phyloP scores from a whole-genome alignment of 345 rosid genomes.

The Brassica napus region DNA sequence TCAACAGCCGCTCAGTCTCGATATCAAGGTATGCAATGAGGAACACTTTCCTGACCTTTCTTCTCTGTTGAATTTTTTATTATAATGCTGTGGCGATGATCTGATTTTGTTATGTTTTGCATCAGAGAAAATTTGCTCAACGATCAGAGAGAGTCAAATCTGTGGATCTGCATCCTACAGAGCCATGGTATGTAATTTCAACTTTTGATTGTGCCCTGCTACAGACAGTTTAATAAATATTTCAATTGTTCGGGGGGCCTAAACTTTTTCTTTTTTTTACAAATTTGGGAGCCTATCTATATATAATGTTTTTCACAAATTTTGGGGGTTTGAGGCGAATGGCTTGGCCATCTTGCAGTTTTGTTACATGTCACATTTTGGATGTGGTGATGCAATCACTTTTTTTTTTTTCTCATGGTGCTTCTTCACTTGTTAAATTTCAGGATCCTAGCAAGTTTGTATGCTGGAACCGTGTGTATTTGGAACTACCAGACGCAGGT shows the following conservation, averaged over 20 bases:
- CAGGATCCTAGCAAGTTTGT: conserved; percentile 72
- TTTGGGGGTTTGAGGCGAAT: too few relatives aligned
- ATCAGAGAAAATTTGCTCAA: conserved; percentile 59
- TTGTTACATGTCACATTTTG: background rate
- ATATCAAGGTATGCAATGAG: conserved; percentile 28
- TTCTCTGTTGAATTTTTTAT: background rate
- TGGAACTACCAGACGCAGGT: conserved; percentile 94
- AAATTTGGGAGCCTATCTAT: too few relatives aligned
- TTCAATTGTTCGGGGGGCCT: too few relatives aligned
- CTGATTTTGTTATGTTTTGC: conserved; percentile 19
- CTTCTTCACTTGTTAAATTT: background rate
- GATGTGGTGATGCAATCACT: background rate
- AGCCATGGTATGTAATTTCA: conserved; percentile 59
- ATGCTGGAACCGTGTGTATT: conserved; percentile 66
- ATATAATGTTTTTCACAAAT: too few relatives aligned
- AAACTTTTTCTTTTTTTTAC: too few relatives aligned
- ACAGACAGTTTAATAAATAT: too few relatives aligned
- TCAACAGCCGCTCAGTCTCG: conserved; percentile 41
- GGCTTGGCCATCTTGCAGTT: background rate
- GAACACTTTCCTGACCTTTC: background rate
- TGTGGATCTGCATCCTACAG: conserved; percentile 66
- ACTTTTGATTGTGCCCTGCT: background rate
- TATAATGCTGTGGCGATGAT: background rate
- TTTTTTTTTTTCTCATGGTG: background rate
- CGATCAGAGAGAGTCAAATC: conserved; percentile 70